Base-by-base conservation (phyloP, 345 rosid species). In the Salix caprea region DNA sequence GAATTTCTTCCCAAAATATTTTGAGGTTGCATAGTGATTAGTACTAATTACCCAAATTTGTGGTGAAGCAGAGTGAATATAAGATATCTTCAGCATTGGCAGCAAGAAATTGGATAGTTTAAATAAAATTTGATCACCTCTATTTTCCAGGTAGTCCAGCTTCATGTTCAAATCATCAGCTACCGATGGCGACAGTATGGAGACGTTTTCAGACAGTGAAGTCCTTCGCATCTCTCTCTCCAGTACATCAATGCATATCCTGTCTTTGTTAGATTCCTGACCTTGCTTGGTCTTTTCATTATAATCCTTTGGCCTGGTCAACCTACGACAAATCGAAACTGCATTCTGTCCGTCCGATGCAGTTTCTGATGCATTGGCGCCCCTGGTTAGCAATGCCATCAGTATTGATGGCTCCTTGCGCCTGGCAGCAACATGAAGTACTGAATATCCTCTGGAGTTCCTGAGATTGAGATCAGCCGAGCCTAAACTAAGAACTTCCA, bases 351-450 rank as follows among this genome's bases (percentile, higher is more conserved):
- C 89, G 71, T 88, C 91, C 1, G 19, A 6, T 24, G 88, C 82
- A 37, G 76, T 34, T 23, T 80, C 88, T 28, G 76, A 69, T 34
- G 79, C 83, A 23, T 39, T 11, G 30, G 86, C 88, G 48, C 89
- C 89, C 56, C 77, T 83, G 13, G 56, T 15, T 65, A 88, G 73
- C 71, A 88, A 72, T 5, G 87, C 70, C 52, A 83, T 13, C 9
- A 88, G 67, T 39, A 86, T 69, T 1, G 81, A 76, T 3, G 87
- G 88, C 24, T 30, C 76, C 72, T 79, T 88, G 2, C 87, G 77
- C 83, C 85, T 83, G 0, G 89, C 87, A 69, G 89, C 91, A 7
- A 86, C 80, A 34, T 88, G 91, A 77, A 88, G 91, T 18, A 75
- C 87, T 0, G 86, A 76, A 76, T 69, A 73, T 13, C 91, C 91